Conservation (phyloP, 2,329 filamentous ascomycete species). For the Nakataea oryzae region DNA sequence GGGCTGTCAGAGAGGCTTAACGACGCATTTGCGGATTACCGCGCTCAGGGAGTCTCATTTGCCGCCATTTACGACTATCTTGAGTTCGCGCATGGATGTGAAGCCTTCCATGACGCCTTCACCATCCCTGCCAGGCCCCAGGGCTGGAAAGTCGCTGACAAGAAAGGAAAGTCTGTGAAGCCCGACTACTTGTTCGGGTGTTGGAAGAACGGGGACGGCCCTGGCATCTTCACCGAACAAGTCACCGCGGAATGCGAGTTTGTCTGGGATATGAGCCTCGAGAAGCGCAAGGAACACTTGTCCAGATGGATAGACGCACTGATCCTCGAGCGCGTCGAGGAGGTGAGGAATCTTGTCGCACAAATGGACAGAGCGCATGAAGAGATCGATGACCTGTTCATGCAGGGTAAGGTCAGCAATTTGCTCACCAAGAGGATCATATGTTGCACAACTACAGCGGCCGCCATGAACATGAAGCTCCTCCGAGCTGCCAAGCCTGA, state of each 20-base stretch:
- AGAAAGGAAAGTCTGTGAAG: constrained; percentile 29
- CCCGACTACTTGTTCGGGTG: constrained; percentile 38
- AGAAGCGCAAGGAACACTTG: constrained; percentile 23
- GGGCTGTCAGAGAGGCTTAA: constrained; percentile 13
- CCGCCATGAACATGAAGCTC: constrained; percentile 48
- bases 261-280: constrained; percentile 42
- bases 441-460: constrained; percentile 61
- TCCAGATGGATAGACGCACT: constrained; percentile 32
- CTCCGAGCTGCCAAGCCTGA: constrained; percentile 45
- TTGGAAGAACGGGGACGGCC: constrained; percentile 37
- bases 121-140: constrained; percentile 29
- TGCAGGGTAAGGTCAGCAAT: constrained; percentile 27
- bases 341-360: constrained; percentile 24
- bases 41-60: neutral
- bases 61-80: constrained; percentile 25
- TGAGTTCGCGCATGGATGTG: constrained; percentile 14
- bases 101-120: constrained; percentile 41
- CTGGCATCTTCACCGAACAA: constrained; percentile 28
- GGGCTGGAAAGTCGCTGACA: constrained; percentile 35
- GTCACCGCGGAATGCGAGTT: constrained; percentile 15
- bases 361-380: constrained; percentile 30
- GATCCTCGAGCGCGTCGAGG: constrained; percentile 35
- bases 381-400: constrained; percentile 30
- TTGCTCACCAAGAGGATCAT: constrained; percentile 51
- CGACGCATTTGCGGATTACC: constrained; percentile 9